phyloP scores from a whole-genome alignment of 176 grass and related monocot genomes.

The Eleusine indica region DNA sequence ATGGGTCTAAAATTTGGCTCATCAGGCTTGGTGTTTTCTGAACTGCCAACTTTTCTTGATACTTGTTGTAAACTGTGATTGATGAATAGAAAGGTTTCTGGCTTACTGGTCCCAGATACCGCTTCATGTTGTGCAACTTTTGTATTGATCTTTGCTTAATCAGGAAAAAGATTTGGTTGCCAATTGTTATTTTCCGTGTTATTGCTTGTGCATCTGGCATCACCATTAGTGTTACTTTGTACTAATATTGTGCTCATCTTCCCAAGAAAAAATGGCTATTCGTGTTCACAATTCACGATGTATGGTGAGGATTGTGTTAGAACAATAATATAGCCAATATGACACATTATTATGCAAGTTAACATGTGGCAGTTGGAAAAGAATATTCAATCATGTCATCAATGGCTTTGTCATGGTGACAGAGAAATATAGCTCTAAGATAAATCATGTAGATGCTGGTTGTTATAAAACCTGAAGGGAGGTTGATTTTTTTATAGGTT shows the following conservation, averaged over 20 bases:
- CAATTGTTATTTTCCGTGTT: neutral
- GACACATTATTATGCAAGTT: neutral
- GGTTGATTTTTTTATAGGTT: neutral
- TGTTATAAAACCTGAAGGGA: neutral
- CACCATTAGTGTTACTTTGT: neutral
- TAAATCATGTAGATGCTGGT: neutral
- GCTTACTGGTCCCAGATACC: too few relatives aligned
- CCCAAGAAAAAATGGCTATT: neutral
- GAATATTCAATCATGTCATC: constrained; percentile 16
- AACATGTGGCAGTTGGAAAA: neutral
- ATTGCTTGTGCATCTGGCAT: neutral
- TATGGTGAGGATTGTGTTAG: neutral
- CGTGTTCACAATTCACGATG: neutral
- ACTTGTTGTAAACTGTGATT: neutral
- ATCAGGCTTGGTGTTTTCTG: too few relatives aligned
- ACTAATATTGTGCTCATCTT: neutral
- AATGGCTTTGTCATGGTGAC: neutral
- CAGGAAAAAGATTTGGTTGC: neutral
- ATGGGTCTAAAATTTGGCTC: neutral
- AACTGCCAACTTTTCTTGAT: too few relatives aligned
- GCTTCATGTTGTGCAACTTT: neutral
- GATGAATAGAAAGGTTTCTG: neutral
- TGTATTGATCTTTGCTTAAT: neutral
- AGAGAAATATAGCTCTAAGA: neutral
- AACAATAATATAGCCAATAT: neutral